Evolutionary conservation across 1,139 yeast genomes (phyloP).

Genomic region (Suhomyces kunorum): DNA sequence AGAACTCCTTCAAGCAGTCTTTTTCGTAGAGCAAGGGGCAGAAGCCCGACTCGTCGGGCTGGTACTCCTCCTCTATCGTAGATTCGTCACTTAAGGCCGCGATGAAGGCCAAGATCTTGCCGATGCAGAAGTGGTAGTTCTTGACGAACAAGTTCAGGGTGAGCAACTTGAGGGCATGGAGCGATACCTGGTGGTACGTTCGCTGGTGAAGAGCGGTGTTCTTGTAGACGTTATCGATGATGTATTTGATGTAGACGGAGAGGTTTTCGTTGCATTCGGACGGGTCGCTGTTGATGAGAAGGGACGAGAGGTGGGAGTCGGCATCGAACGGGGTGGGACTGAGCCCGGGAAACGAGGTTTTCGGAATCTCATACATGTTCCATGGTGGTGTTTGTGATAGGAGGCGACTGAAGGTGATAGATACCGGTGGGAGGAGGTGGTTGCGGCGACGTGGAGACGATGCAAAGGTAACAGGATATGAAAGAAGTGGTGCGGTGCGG

Average conservation of each 20-base stretch:
- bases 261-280: constrained; percentile 44
- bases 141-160: constrained; percentile 43
- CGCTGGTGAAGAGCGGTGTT: constrained; percentile 15
- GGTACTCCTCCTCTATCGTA: background rate
- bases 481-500: background rate
- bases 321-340: constrained; percentile 1
- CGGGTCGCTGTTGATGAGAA: constrained; percentile 41
- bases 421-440: too few relatives aligned
- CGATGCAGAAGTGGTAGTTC: constrained; percentile 41
- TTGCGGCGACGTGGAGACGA: too few relatives aligned
- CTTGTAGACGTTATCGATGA: constrained; percentile 33
- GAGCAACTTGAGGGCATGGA: constrained; percentile 38
- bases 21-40: constrained; percentile 23
- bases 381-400: constrained; percentile 3
- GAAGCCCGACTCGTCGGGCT: constrained; percentile 21
- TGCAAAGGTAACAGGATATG: too few relatives aligned
- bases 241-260: constrained; percentile 36
- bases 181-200: constrained; percentile 37
- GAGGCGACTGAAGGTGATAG: too few relatives aligned
- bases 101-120: constrained; percentile 42
- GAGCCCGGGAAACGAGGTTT: constrained; percentile 10
- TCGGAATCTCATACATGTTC: constrained; percentile 9
- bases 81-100: constrained; percentile 22
- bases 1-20: constrained; percentile 36
- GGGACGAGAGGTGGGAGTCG: constrained; percentile 7